Base-by-base conservation (phyloP, 176 grass and related monocot species). In the Triticum monococcum region DNA sequence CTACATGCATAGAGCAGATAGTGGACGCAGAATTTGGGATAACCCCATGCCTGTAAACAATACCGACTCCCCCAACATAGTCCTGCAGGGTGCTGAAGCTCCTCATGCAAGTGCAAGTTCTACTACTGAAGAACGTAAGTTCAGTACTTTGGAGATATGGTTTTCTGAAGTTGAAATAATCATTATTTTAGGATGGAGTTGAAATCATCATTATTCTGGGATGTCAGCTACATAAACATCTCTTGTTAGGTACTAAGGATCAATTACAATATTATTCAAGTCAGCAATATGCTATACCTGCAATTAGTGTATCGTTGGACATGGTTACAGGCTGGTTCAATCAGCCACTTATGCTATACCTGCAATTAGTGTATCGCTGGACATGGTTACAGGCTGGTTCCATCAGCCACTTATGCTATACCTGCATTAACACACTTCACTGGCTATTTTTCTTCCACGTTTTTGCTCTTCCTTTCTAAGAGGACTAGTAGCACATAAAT, bases 71-170 rank as follows among this genome's bases (percentile, higher is more conserved):
- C 65, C 90, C 64, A 82, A 84, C 43, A 20, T 87, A 85, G 88
- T 81, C 61, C 57, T 48, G 5, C 90, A 89, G 72, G 80, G 84
- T 64, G 36, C 66, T 83, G 91, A 84, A 71, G 78, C 71, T 87
- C 68, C 73, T 79, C 77, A 72, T 84, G 35, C 86, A 78, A 85
- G 36, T 80, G 62, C 84, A 84, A 92, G 71, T 80, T 74, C 91
- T 89, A 81, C 86, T 25, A 73, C 82, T 12, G 93, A 94, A 60
- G 92, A 96, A 79, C 80, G 96, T 98, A 92, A 98, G 96, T 90
- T 76, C 11, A 82, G 23, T 80, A 30, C 32, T 80, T 77, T 8
- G 56, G 59, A 78, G 56, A n/a, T 22, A 77, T 68, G 5, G 9
- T 68, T 84, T 66, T 68, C 64, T 38, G 46, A 9, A 56, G 45